Percentiles rank a stretch among this genome's conserved stretches.
phyloP scores from a whole-genome alignment of 306 rosid genomes.

The Gillenia trifoliata region DNA sequence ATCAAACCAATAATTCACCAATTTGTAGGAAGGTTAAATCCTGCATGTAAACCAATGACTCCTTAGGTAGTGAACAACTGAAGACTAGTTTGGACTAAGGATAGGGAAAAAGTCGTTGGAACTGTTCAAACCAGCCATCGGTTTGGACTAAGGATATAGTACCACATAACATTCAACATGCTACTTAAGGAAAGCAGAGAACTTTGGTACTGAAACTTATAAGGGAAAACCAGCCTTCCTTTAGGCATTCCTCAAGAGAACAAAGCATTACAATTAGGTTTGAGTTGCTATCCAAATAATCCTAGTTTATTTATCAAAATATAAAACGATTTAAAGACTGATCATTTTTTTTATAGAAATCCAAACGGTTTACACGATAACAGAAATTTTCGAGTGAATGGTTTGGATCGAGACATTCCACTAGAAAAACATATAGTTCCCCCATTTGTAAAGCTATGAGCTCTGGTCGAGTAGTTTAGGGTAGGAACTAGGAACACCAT shows the following conservation, averaged over 20 bases:
- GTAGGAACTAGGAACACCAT: no score
- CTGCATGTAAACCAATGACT: no score
- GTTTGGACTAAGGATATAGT: not conserved
- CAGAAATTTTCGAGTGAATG: not conserved
- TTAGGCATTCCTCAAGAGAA: not conserved
- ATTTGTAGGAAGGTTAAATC: no score
- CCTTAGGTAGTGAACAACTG: no score
- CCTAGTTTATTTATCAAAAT: not conserved
- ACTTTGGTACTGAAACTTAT: not conserved
- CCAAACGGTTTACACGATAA: not conserved
- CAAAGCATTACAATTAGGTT: not conserved
- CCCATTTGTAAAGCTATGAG: not conserved
- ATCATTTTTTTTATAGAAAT: not conserved
- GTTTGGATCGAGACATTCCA: not conserved
- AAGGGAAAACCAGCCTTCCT: no score
- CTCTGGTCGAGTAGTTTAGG: no score
- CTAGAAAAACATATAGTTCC: not conserved
- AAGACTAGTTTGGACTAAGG: not conserved
- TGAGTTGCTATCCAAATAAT: not conserved
- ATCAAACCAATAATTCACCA: no score
- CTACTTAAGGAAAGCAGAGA: not conserved
- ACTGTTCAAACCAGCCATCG: not conserved
- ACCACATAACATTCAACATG: not conserved
- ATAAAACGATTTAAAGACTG: not conserved
- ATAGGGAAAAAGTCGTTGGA: not conserved